Evolutionary conservation across 73 alveolate species (phyloP), one percentile per base, ranked within the genome.

Genomic region (Tetrahymena thermophila): DNA sequence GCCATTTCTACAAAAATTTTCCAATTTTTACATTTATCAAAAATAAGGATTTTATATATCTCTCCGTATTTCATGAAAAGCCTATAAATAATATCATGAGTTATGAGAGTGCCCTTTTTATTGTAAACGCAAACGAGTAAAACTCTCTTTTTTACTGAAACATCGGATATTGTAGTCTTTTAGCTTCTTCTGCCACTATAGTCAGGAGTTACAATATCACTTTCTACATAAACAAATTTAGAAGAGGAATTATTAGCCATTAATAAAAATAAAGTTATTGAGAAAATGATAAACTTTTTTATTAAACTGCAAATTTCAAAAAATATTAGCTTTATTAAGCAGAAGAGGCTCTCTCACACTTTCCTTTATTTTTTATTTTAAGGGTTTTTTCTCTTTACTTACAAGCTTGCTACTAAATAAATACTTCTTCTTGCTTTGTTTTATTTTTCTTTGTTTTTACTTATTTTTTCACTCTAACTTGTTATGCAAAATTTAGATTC

Each of bases 1-100:
- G 95, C 97, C 97, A 95, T 95, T 44, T 95, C 97, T 89, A 95
- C 43, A 44, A 95, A 95, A 56, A 94, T 85, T 56, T 95, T 95
- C 95, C 95, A 85, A 85, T 85, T 71, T 95, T 95, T 95, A 15
- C 97, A 94, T 31, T 95, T 95, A 43, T 95, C 95, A 89, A 95
- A 95, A 31, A 95, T 95, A 34, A 95, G 85, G 38, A 95, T 95
- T 56, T 95, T 95, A 17, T 85, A 35, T n/a, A 95, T 94, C 6
- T 95, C 97, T 1, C 97, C 97, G 55, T 50, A 95, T 35, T 85
- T 85, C 37, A 94, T 84, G 43, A 95, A 95, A 37, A 85, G 84
- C 44, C 94, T 21, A 89, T 95, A 95, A 93, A 95, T 85, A 57
- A 95, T 40, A 35, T 93, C 84, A 95, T 95, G 97, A 34, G 97